These are phyloP conservation scores for Gracilaria gracilis DNA, from an alignment of 23 red algal genomes.

Conservation along the genomic window DNA sequence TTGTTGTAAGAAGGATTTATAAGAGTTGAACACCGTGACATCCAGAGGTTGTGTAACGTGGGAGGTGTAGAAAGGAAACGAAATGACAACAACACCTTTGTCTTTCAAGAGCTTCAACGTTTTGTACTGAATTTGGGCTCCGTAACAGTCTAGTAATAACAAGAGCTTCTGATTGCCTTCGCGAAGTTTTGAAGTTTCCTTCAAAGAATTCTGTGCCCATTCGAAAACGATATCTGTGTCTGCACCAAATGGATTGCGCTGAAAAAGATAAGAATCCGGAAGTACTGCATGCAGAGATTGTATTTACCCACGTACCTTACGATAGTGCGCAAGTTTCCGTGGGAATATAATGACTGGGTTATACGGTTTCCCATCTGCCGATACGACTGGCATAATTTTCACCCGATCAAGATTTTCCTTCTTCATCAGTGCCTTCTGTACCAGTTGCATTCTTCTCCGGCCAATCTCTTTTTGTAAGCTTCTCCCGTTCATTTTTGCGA, in stretches of 20 bases:
- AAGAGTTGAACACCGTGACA: too few species aligned
- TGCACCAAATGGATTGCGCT: slow-evolving; percentile 4
- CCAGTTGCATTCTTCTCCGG: neutral
- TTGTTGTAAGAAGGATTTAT: too few species aligned
- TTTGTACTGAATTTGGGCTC: slow-evolving; percentile 37
- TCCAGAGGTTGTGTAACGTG: too few species aligned
- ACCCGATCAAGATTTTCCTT: slow-evolving; percentile 33
- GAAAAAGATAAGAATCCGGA: slow-evolving; percentile 20
- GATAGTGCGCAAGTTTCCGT: slow-evolving; percentile 28
- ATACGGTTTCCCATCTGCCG: slow-evolving; percentile 18
- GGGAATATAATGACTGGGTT: slow-evolving; percentile 51
- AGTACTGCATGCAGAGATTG: slow-evolving; percentile 5
- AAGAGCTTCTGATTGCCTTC: neutral
- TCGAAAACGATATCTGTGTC: slow-evolving; percentile 26
- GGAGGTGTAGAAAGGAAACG: too few species aligned
- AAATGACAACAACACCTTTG: slow-evolving; percentile 29
- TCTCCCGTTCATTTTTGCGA: slow-evolving; percentile 23
- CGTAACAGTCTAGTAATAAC: slow-evolving; percentile 33
- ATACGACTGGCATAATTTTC: too few species aligned
- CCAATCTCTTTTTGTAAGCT: slow-evolving; percentile 22
- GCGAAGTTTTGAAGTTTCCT: slow-evolving; percentile 22
- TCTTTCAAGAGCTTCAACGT: slow-evolving; percentile 12
- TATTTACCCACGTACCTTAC: neutral
- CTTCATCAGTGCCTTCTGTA: neutral
- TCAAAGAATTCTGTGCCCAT: slow-evolving; percentile 47